Percentiles rank a stretch among this genome's conserved stretches.
Evolutionary conservation across 352 stramenopile genomes (phyloP).

Genomic region (Pythium utonaiense): DNA sequence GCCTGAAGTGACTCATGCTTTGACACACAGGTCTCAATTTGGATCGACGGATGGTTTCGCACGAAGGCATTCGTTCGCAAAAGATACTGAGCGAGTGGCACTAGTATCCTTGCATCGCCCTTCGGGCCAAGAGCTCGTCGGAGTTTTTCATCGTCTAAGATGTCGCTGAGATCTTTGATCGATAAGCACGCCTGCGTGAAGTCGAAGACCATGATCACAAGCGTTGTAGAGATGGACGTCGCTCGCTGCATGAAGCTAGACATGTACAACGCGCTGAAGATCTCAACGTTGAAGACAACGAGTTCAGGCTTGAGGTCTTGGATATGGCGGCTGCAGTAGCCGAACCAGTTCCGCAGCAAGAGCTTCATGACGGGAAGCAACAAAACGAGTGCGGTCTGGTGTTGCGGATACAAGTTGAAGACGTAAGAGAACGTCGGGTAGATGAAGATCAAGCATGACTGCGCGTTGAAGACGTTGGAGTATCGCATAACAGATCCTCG

Average conservation of each 20-base stretch:
- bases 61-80: background rate
- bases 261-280: constrained; percentile 34
- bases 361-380: constrained; percentile 10
- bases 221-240: constrained; percentile 23
- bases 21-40: background rate
- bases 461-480: constrained; percentile 2
- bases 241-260: constrained; percentile 30
- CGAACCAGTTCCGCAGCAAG: background rate
- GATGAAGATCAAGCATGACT: constrained; percentile 5
- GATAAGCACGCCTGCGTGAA: constrained; percentile 13
- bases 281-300: constrained; percentile 29
- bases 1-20: background rate
- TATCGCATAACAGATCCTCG: background rate
- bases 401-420: constrained; percentile 2
- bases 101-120: background rate
- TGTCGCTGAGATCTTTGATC: constrained; percentile 13
- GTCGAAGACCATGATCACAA: constrained; percentile 24
- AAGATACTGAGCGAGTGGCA: constrained; percentile 5
- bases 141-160: constrained; percentile 66
- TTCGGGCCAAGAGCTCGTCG: constrained; percentile 26
- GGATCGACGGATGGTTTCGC: background rate
- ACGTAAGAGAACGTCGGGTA: constrained; percentile 12
- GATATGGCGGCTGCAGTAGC: constrained; percentile 1
- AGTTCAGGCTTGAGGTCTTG: constrained; percentile 25
- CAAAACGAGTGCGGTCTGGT: constrained; percentile 2